Base-by-base conservation (phyloP, 441 rosid genomes). In the Jatropha podagrica region DNA sequence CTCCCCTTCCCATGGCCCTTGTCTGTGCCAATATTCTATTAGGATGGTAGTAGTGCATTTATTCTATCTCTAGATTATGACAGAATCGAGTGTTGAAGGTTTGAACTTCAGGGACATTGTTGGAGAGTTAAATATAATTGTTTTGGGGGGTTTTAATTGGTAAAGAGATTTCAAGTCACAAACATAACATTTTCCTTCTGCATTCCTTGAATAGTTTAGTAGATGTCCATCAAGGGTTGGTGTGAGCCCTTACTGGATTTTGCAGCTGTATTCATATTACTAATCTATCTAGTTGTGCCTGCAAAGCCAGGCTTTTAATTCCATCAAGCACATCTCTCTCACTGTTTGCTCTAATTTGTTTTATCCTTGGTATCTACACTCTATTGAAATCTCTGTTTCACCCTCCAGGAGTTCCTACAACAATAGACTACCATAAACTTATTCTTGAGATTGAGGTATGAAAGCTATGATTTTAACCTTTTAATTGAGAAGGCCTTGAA, bases 351-450 rank as follows among this genome's bases (percentile, higher is more conserved):
- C 14, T 49, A 18, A 15, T 68, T 49, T 11, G 7, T 3, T 55
- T 18, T 17, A 4, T 54, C 23, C 12, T 7, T 38, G 48, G 14
- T 26, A 58, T 54, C 15, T 51, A 46, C 20, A 56, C 9, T 4
- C 13, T 41, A 32, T 12, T 5, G 59, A 40, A 3, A 27, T 65
- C 61, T 18, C 26, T 38, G 42, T 37, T 54, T 73, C n/a, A 66
- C 64, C 15, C 32, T 71, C 54, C 84, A 92, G 99, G 98, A 52
- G 92, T 95, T 81, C 99, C 99, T 59, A 95, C 98, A 7, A 95
- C 99, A 66, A 90, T 93, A 23, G 94, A 95, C 2, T 95, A 95
- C 83, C 99, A 93, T 77, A 95, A 95, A 80, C 97, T 95, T 79
- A 95, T 93, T 84, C 99, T 95, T 76, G 99, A 95, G 23, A 81